Base-by-base conservation (phyloP, 345 rosid genomes). In the Excoecaria agallocha region DNA sequence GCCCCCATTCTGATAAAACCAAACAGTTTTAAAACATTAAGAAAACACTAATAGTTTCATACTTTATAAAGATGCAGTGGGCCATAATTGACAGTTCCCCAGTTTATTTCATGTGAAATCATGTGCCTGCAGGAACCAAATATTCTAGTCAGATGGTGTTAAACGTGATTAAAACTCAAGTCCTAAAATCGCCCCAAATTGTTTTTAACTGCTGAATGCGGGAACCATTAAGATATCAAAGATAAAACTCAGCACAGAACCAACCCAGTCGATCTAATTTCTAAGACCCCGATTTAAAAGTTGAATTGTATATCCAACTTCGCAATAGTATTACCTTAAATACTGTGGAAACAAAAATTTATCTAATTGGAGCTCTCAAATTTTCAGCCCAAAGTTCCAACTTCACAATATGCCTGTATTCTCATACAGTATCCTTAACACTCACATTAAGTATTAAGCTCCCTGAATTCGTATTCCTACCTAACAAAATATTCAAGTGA, bases 81-180 rank as follows among this genome's bases (percentile, higher is more conserved):
- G 81, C 86, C 82, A 82, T 82, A 88, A 88, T 74, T 76, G 85
- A 66, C 81, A 59, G 82, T 68, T 84, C 79, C 81, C 71, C 82
- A 77, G 78, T 80, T 79, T 80, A 77, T 77, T 79, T 86, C 83
- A 84, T 84, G 83, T 68, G 82, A 83, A 83, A 81, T 90, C 90
- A 92, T 90, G 97, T 94, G 95, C 97, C 97, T 94, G 97, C 97
- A 94, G 87, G 90, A 92, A 92, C 83, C 91, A 94, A 87, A 88
- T 85, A 85, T 72, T 85, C 81, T 57, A 76, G 83, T 88, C 84
- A 84, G 90, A 82, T 76, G 67, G 71, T 50, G 71, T 72, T 65
- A 66, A 77, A 76, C 83, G 79, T 20, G 12, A 77, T 64, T 63
- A 83, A 66, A 66, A 66, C 71, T 66, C 79, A 62, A 45, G 46